Base-by-base conservation (phyloP, 306 rosid genomes). In the Trifolium subterraneum region DNA sequence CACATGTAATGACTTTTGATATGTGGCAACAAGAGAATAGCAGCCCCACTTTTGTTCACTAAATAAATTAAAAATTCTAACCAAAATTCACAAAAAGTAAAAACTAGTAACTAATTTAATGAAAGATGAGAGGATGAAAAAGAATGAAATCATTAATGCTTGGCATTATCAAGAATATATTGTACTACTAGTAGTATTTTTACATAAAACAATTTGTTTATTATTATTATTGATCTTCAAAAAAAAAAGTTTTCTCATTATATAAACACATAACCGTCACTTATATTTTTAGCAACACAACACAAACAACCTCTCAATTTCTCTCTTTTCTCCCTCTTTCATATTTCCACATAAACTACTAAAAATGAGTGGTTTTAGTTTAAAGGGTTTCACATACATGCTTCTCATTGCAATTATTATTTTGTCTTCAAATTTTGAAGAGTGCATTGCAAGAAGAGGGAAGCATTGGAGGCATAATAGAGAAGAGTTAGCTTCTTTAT, bases 381-480 rank as follows among this genome's bases (percentile, higher is more conserved):
- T 88, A 50, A 86, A 79, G 85, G 73, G 85, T 69, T 71, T 87
- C 82, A 72, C 90, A 78, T 82, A 76, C 52, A 83, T 84, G 86
- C 13, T 90, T 67, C 19, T 86, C 18, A 36, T 92, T 68, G 83
- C 76, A 19, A 64, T 88, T 82, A 77, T 92, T 1, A 70, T 94
- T 35, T 94, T 96, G 93, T 90, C 86, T 55, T 80, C 86, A 2
- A 94, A 86, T 63, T 90, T 92, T 78, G 99, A 92, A 56, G 73
- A 80, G 52, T 92, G 97, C 93, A 85, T 83, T 90, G 99, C 89
- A 8, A 88, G 96, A 83, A 85, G 92, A 84, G 87, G 91, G 3
- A 90, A 85, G 81, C 97, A 91, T 79, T 89, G 93, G 97, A 91
- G 88, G 75, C 84, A 80, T 19, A 83, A 66, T 75, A 89, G 89